Evolutionary conservation across 2,329 filamentous ascomycete species (phyloP), one percentile per base, ranked within the genome.

Genomic region (Colletotrichum musicola): DNA sequence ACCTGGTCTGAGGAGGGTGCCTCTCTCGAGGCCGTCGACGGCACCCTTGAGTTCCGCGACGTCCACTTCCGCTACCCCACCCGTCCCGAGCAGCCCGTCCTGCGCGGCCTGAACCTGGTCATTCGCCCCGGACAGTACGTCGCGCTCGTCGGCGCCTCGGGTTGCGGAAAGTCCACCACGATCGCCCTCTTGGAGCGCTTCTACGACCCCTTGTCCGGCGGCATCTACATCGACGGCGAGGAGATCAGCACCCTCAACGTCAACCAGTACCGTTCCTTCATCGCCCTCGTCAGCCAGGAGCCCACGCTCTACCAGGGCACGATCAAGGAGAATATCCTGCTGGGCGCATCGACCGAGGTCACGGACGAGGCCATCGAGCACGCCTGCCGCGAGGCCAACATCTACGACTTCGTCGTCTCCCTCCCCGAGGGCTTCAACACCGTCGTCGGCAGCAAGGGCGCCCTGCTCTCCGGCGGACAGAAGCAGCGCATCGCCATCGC

Each of bases 11-110:
- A 85, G 0, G 88, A 91, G 1, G 94, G 94, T 16, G 86, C 88
- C 18, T 81, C 80, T 2, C 73, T 97, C 6, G 80, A 88, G 1
- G 75, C 84, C 2, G 86, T 95, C 25, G 88, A 96, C 20, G 95
- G 95, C 27, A 87, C 86, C 13, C 88, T 99, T 71, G 94, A 98
- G 78, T 97, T 99, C 83, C 90, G 92, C 20, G 90, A 97, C 72
- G 94, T 98, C 2, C 94, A 97, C 78, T 98, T 98, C 86, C 89
- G 94, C 49, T 99, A 98, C 76, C 95, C 95, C 0, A 97, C 94
- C 0, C 89, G 96, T 1, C 93, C 93, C 0, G 94, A 97, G 73
- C 93, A 97, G 73, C 93, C 94, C n/a, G 94, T 98, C 0, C 89
- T 98, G 3, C 92, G 93, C 30, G 95, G 95, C 0, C 84, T 98